phyloP scores from a whole-genome alignment of 2,329 filamentous ascomycete species.

The Colletotrichum sp. region DNA sequence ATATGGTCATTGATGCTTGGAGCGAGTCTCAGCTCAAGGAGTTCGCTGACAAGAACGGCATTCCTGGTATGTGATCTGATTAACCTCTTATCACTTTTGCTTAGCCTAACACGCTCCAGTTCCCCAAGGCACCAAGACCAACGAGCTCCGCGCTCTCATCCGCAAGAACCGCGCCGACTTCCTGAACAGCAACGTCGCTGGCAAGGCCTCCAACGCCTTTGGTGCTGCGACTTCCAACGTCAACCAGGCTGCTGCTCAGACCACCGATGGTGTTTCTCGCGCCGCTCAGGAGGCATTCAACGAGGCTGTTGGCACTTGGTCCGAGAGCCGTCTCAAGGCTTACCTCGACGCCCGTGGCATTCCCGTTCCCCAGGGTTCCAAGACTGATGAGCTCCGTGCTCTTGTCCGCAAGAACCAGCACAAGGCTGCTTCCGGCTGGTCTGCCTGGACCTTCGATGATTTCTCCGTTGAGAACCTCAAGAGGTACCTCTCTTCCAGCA shows the following conservation, averaged over 20 bases:
- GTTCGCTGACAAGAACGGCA: slow-evolving; percentile 88
- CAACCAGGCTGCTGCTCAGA: slow-evolving; percentile 77
- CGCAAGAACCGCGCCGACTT: slow-evolving; percentile 83
- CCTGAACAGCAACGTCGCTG: slow-evolving; percentile 67
- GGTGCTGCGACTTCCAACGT: slow-evolving; percentile 78
- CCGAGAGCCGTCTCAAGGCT: slow-evolving; percentile 77
- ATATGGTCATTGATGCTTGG: slow-evolving; percentile 89
- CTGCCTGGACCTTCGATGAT: slow-evolving; percentile 81
- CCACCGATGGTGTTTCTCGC: slow-evolving; percentile 70
- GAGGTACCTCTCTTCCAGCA: slow-evolving; percentile 56
- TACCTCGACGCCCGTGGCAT: slow-evolving; percentile 80
- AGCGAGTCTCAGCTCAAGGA: slow-evolving; percentile 88
- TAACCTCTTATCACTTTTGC: fast-evolving
- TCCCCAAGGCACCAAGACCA: slow-evolving; percentile 88
- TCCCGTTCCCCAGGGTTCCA: slow-evolving; percentile 74
- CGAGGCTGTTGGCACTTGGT: slow-evolving; percentile 67
- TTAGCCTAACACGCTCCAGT: slow-evolving; percentile 53
- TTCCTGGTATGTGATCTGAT: slow-evolving; percentile 48
- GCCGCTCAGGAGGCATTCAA: slow-evolving; percentile 73
- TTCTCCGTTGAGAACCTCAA: slow-evolving; percentile 75
- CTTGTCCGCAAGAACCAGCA: slow-evolving; percentile 76
- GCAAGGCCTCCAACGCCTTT: slow-evolving; percentile 63
- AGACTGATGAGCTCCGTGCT: slow-evolving; percentile 75
- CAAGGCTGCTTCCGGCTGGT: slow-evolving; percentile 71
- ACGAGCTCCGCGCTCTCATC: slow-evolving; percentile 87